These are phyloP conservation scores for Phytophthora pluvialis DNA, from an alignment of 352 stramenopile species.

Conservation along the genomic window DNA sequence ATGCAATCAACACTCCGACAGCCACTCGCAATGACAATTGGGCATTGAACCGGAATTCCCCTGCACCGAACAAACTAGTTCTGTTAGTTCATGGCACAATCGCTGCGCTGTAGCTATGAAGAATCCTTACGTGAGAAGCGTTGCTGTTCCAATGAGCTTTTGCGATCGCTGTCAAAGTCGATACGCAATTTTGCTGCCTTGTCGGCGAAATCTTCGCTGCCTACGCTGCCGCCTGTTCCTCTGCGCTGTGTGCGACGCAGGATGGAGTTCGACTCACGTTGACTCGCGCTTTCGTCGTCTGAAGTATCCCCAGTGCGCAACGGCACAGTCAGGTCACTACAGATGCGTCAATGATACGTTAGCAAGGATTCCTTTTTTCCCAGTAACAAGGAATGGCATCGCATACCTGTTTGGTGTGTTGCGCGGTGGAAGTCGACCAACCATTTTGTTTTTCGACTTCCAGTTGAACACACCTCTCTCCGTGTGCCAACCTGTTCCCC, in stretches of 20 bases:
- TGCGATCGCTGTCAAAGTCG: conserved; percentile 30
- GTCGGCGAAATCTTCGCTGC: conserved; percentile 40
- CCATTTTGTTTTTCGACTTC: conserved; percentile 4
- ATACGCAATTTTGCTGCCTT: conserved; percentile 40
- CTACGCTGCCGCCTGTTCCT: conserved; percentile 31
- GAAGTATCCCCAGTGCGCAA: conserved; percentile 26
- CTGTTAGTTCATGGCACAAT: background rate
- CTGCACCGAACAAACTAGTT: conserved; percentile 17
- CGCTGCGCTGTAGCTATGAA: too few species aligned
- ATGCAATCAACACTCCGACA: conserved; percentile 46
- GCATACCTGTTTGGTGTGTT: conserved; percentile 17
- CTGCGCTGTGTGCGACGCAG: conserved; percentile 33
- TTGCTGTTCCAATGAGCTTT: conserved; percentile 26
- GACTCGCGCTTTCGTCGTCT: conserved; percentile 23
- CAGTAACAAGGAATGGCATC: background rate
- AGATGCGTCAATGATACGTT: conserved; percentile 8
- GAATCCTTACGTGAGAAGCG: conserved; percentile 35
- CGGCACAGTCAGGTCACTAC: conserved; percentile 35
- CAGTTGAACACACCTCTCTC: background rate
- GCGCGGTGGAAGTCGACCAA: conserved; percentile 22
- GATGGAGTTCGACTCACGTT: conserved; percentile 31
- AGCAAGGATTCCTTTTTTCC: background rate
- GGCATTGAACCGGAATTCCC: conserved; percentile 50
- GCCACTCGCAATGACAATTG: conserved; percentile 49
- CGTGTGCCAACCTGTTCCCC: background rate